A percentile compares a stretch with the other conserved stretches of the same genome.
These are phyloP conservation scores for Puccinia novopanici DNA, from an alignment of 1,284 basidiomycete species.

Conservation along the genomic window DNA sequence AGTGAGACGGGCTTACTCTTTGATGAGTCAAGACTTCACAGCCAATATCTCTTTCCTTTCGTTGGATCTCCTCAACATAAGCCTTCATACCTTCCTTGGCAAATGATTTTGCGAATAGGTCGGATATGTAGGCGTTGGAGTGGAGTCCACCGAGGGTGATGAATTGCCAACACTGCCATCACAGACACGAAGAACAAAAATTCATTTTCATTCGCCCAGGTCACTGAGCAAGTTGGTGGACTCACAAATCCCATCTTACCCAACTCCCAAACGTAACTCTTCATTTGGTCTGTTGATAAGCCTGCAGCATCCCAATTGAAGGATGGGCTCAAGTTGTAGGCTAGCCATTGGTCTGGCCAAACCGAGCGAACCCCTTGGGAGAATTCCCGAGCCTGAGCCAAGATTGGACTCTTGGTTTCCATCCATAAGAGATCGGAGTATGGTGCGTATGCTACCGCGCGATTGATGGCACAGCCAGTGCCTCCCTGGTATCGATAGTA, in stretches of 20 bases:
- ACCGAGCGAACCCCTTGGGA: constrained; percentile 73
- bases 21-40: constrained; percentile 58
- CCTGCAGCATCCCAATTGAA: constrained; percentile 89
- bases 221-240: constrained; percentile 51
- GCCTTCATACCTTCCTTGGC: constrained; percentile 79
- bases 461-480: constrained; percentile 77
- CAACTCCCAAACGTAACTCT: constrained; percentile 86
- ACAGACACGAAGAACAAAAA: constrained; percentile 60
- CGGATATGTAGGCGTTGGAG: constrained; percentile 76
- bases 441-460: constrained; percentile 75
- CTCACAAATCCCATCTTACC: constrained; percentile 75
- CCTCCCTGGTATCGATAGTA: constrained; percentile 89
- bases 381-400: constrained; percentile 77
- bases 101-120: constrained; percentile 62
- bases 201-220: background rate
- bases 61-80: constrained; percentile 79
- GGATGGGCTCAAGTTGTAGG: constrained; percentile 90
- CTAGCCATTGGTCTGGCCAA: constrained; percentile 72
- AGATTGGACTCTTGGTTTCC: constrained; percentile 81
- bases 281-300: constrained; percentile 71
- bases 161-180: constrained; percentile 74
- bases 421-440: constrained; percentile 84
- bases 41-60: constrained; percentile 84
- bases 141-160: constrained; percentile 86
- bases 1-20: constrained; percentile 51